Base-by-base conservation (phyloP, 73 alveolate genomes). In the Uronychia binucleata region DNA sequence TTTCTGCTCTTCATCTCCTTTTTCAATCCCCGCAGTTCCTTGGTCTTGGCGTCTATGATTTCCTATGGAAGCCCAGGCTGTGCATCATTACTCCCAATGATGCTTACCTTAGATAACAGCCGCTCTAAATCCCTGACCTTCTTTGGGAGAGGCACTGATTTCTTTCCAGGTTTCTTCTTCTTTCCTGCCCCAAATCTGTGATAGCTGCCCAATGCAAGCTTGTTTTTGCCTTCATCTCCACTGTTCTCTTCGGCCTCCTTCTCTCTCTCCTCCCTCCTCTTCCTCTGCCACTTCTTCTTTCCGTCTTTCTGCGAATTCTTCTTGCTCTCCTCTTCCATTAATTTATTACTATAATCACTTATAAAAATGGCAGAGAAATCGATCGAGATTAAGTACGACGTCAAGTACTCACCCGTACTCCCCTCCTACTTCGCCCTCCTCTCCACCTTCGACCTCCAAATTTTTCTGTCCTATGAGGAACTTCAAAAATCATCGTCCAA, bases 401-500 rank as follows among this genome's bases (percentile, higher is more conserved):
- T 46, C 67, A 46, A 46, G 67, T 46, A 46, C 19, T 46, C 67
- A 5, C 67, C 67, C 5, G 19, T 46, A 46, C 67, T 46, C 19
- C 67, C 67, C 67, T 46, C 67, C 67, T 46, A 46, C 67, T 46
- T 46, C 19, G 67, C 67, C 19, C 67, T 46, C 67, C 67, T 46
- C 19, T 46, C 67, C 5, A 46, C 67, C 67, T 46, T 46, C 67
- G 67, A 46, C 67, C 67, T 46, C 19, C 67, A 46, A 46, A 46
- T 46, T 11, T 46, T 46, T 19, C 67, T 11, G n/a, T 11, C 67
- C 19, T 46, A 5, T 46, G 67, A 46, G 19, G 67, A 46, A 46
- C 67, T 46, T 5, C 19, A 5, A 5, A 46, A 46, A 46, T 46
- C 5, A 19, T 46, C 67, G 19, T 46, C 67, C 19, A 5, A 46